These are phyloP conservation scores for Neurospora sp. DNA, from an alignment of 495 filamentous ascomycete genomes.

Conservation along the genomic window DNA sequence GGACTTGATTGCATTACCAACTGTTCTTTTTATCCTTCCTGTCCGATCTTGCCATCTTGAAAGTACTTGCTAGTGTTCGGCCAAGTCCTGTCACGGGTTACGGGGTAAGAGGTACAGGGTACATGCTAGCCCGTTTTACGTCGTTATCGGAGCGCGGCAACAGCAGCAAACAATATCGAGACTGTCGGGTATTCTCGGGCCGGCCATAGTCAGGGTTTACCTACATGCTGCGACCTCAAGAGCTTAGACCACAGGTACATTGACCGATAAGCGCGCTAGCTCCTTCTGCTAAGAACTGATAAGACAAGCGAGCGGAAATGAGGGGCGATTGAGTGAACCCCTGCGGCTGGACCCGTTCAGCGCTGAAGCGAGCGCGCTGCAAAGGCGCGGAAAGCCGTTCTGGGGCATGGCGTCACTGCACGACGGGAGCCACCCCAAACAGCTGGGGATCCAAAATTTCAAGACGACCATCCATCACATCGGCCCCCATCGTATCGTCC, in stretches of 20 bases:
- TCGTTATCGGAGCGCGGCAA: background rate
- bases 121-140: background rate
- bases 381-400: background rate
- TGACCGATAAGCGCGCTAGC: background rate
- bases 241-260: background rate
- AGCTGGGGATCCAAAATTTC: background rate
- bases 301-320: background rate
- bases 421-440: background rate
- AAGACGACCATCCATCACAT: background rate
- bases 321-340: background rate
- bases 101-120: background rate
- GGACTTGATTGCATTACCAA: background rate
- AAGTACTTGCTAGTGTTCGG: background rate
- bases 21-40: background rate
- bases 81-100: background rate
- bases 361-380: background rate
- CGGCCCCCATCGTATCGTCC: background rate
- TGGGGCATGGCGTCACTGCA: background rate
- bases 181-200: conserved; percentile 22
- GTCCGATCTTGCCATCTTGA: background rate
- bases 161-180: too few species aligned
- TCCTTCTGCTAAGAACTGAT: background rate
- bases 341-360: background rate
- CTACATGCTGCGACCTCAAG: background rate
- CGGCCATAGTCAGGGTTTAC: background rate